Base-by-base conservation (phyloP, 179 eudicot genomes). In the Amaranthus tricolor region DNA sequence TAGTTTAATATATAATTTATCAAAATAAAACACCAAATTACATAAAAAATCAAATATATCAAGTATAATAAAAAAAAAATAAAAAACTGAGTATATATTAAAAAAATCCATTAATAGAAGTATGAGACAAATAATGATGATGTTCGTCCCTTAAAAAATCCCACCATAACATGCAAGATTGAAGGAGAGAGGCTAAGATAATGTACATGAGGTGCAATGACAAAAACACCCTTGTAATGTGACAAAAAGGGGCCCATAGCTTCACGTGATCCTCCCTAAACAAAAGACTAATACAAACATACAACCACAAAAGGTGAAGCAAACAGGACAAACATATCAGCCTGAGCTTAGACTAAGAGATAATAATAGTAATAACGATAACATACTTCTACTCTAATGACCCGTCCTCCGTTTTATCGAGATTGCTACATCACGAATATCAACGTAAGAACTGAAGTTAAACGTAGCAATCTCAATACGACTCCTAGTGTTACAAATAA, bases 191-290 rank as follows among this genome's bases (percentile, higher is more conserved):
- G 6, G 13, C 67, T 17, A 47, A 65, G 69, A 65, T 45, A 66
- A 19, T 67, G 9, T 21, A 67, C 71, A 67, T 14, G 0, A 56
- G 40, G 7, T 44, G 7, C n/a, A 67, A 50, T 44, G 56, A 67
- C 71, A 67, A 67, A 67, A 67, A 65, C 9, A 67, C 55, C 57
- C 12, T 45, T 48, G 47, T 43, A 43, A 31, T 16, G 52, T 16
- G 31, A 55, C 72, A 68, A 68, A 68, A 17, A 24, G 45, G 51
- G 56, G 24, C 57, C 43, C 24, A 40, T 68, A 48, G 57, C 72
- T 68, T 68, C 72, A 70, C 73, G 73, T 70, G 73, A 58, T 17
- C 21, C 74, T 57, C 50, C 54, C 73, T 53, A 24, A 15, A 8
- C 60, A 48, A 66, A 6, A n/a, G 16, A 40, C 54, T 19, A 45